A percentile compares a stretch with the other conserved stretches of the same genome.
Conservation (phyloP, 1,284 basidiomycete genomes). For the Pseudozyma sp. region DNA sequence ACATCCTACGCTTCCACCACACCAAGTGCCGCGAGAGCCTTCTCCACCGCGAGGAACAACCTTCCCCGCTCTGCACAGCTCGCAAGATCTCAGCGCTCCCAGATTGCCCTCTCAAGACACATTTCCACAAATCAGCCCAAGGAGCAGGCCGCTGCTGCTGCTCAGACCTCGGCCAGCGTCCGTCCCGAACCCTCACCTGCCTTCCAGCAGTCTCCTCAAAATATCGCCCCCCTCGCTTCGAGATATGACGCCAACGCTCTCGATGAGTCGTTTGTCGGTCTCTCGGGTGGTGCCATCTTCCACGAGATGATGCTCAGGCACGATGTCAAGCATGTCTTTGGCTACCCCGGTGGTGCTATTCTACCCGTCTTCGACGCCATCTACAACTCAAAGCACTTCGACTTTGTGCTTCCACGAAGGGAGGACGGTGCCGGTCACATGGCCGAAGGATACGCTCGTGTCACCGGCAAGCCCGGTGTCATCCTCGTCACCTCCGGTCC, state of each 20-base stretch:
- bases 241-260: constrained; percentile 59
- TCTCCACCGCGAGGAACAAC: constrained; percentile 48
- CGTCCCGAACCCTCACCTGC: constrained; percentile 63
- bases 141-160: constrained; percentile 50
- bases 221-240: constrained; percentile 33
- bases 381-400: constrained; percentile 93
- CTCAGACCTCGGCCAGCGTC: constrained; percentile 36
- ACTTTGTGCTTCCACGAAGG: constrained; percentile 94
- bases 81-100: constrained; percentile 35
- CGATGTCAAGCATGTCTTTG: constrained; percentile 94
- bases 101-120: constrained; percentile 49
- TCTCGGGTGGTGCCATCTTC: constrained; percentile 96
- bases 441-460: constrained; percentile 97
- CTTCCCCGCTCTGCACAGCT: constrained; percentile 37
- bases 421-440: constrained; percentile 99
- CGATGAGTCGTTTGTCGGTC: constrained; percentile 80
- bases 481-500: constrained; percentile 98
- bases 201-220: constrained; percentile 60
- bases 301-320: constrained; percentile 99
- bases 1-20: constrained; percentile 35
- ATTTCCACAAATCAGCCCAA: constrained; percentile 54
- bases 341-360: constrained; percentile 97
- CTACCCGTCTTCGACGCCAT: constrained; percentile 99
- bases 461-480: constrained; percentile 97
- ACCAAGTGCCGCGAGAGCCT: constrained; percentile 34